A percentile compares a stretch with the other conserved stretches of the same genome.
Conservation (phyloP, 768 basidiomycete species). For the Suillus sp. region DNA sequence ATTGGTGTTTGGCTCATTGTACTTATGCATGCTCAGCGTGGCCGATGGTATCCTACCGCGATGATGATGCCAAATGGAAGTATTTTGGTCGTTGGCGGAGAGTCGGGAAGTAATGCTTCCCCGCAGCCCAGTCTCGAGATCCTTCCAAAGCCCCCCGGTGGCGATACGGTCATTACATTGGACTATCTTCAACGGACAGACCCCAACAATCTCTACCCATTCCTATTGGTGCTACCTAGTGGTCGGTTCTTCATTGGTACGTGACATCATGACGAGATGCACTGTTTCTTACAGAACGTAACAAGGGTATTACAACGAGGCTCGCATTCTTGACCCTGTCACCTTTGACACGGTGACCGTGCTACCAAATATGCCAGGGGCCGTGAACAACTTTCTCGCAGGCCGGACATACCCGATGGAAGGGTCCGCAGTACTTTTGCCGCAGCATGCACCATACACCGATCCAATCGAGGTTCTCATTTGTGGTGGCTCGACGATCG, state of each 20-base stretch:
- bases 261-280: neutral
- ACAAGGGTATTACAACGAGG: slow-evolving; percentile 79
- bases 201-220: slow-evolving; percentile 82
- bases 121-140: slow-evolving; percentile 73
- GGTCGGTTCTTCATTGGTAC: slow-evolving; percentile 69
- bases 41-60: slow-evolving; percentile 74
- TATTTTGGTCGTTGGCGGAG: slow-evolving; percentile 74
- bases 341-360: slow-evolving; percentile 61
- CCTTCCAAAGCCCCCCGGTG: slow-evolving; percentile 66
- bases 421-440: slow-evolving; percentile 69
- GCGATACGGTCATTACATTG: slow-evolving; percentile 58
- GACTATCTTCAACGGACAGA: slow-evolving; percentile 73
- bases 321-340: slow-evolving; percentile 67
- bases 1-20: neutral
- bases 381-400: slow-evolving; percentile 70
- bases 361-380: slow-evolving; percentile 74
- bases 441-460: slow-evolving; percentile 72
- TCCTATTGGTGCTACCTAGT: slow-evolving; percentile 70
- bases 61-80: slow-evolving; percentile 74
- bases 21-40: slow-evolving; percentile 40
- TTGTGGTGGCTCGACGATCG: slow-evolving; percentile 74
- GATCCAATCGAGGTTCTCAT: slow-evolving; percentile 68
- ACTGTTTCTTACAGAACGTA: neutral
- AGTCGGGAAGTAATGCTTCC: slow-evolving; percentile 66
- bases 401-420: slow-evolving; percentile 81